Conservation (phyloP, 192 early-diverging fungal species). For the Cladochytrium replicatum region DNA sequence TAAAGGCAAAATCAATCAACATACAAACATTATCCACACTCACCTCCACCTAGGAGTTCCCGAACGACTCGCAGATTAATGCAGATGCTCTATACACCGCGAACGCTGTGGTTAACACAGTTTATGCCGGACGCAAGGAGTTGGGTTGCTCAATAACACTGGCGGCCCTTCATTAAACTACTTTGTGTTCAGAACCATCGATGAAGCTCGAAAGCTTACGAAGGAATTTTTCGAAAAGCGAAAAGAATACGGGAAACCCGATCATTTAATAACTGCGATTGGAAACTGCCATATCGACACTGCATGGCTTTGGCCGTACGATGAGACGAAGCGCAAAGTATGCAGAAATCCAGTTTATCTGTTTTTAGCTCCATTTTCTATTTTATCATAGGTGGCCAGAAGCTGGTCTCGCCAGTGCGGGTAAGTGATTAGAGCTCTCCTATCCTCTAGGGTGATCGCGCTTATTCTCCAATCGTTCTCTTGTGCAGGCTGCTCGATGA, state of each 20-base stretch:
- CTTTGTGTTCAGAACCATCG: constrained; percentile 26
- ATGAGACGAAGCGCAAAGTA: constrained; percentile 92
- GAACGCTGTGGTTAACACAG: constrained; percentile 71
- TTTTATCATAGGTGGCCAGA: constrained; percentile 24
- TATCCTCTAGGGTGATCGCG: too few relatives aligned
- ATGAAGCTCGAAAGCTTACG: constrained; percentile 36
- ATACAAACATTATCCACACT: not conserved
- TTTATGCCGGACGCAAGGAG: constrained; percentile 42
- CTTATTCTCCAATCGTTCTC: constrained; percentile 2
- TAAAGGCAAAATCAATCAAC: constrained; percentile 29
- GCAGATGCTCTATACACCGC: constrained; percentile 73
- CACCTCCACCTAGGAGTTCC: constrained; percentile 36
- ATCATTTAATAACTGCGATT: constrained; percentile 71
- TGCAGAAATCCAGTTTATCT: constrained; percentile 78
- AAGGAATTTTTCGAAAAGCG: constrained; percentile 56
- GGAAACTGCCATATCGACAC: constrained; percentile 84
- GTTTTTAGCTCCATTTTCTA: too few relatives aligned
- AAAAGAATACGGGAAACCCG: constrained; percentile 31
- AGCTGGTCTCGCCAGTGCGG: constrained; percentile 31
- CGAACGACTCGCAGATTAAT: constrained; percentile 54
- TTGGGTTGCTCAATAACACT: not conserved
- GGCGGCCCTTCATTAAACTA: too few relatives aligned
- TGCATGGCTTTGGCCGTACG: constrained; percentile 97
- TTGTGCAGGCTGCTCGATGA: constrained; percentile 46
- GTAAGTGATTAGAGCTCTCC: constrained; percentile 1